A percentile compares a stretch with the other conserved stretches of the same genome.
Evolutionary conservation across 345 rosid genomes (phyloP).

Genomic region (Cardiospermum halicacabum): DNA sequence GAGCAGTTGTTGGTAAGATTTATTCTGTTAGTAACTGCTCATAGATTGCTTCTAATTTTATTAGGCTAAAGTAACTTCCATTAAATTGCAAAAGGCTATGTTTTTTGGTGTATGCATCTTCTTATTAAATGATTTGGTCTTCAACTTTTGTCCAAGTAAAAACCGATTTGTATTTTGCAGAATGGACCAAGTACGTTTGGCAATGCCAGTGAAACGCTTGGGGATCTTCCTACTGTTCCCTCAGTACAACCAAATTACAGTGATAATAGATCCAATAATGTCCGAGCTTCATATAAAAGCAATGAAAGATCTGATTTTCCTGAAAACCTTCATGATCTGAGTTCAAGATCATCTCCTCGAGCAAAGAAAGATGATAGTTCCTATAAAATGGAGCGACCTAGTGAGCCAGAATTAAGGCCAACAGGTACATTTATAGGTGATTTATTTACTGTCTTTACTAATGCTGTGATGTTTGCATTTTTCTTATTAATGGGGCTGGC

Average conservation of each 20-base stretch:
- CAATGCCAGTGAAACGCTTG: slow-evolving; percentile 23
- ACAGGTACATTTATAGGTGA: slow-evolving; percentile 34
- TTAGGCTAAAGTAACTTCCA: background rate
- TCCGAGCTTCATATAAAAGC: slow-evolving; percentile 32
- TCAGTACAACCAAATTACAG: slow-evolving; percentile 5
- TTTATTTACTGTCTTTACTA: background rate
- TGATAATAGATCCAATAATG: slow-evolving; percentile 26
- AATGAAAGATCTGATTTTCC: slow-evolving; percentile 29
- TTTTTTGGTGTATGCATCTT: slow-evolving; percentile 5
- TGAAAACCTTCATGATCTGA: slow-evolving; percentile 22
- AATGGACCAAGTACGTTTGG: slow-evolving; percentile 52
- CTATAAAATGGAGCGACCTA: slow-evolving; percentile 16
- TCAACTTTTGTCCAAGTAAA: background rate
- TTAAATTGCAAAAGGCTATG: slow-evolving; percentile 1
- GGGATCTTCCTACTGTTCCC: slow-evolving; percentile 32
- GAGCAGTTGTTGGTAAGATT: slow-evolving; percentile 54
- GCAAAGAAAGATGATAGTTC: slow-evolving; percentile 23
- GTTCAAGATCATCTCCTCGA: slow-evolving; percentile 32
- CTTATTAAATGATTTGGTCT: slow-evolving; percentile 11
- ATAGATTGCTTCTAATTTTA: background rate
- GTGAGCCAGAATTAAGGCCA: slow-evolving; percentile 25
- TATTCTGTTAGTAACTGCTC: slow-evolving; percentile 6
- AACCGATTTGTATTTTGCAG: slow-evolving; percentile 38
- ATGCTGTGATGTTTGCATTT: background rate
- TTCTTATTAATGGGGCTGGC: slow-evolving; percentile 4